A percentile compares a stretch with the other conserved stretches of the same genome.
Evolutionary conservation across 2,329 filamentous ascomycete genomes (phyloP).

Genomic region (Pseudogymnoascus sp.): DNA sequence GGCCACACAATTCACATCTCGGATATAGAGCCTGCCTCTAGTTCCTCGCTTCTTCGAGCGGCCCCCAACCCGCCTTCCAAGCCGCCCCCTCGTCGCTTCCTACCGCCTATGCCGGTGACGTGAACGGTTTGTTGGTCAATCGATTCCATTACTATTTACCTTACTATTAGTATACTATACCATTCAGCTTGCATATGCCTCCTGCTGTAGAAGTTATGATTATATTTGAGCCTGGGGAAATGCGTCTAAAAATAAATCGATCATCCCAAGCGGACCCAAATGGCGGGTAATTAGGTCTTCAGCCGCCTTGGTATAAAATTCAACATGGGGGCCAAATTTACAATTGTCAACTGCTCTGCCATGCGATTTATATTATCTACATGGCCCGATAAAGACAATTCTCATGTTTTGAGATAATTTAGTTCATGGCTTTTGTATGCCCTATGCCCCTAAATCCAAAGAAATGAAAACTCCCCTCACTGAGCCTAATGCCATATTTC

Average conservation of each 20-base stretch:
- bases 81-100: neutral
- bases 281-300: neutral
- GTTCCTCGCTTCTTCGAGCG: neutral
- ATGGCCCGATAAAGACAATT: neutral
- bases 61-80: neutral
- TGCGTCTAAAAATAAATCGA: neutral
- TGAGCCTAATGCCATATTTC: no score
- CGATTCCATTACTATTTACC: neutral
- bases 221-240: neutral
- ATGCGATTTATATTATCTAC: neutral
- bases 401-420: neutral
- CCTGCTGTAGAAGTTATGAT: neutral
- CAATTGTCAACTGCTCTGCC: neutral
- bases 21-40: neutral
- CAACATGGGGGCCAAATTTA: neutral
- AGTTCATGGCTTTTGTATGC: neutral
- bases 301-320: neutral
- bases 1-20: neutral
- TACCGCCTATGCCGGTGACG: neutral
- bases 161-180: neutral
- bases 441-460: neutral
- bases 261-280: neutral
- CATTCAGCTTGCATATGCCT: neutral
- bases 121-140: neutral
- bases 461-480: no score